Evolutionary conservation across 805 yeast species (phyloP).

Genomic region (Schwanniomyces occidentalis): DNA sequence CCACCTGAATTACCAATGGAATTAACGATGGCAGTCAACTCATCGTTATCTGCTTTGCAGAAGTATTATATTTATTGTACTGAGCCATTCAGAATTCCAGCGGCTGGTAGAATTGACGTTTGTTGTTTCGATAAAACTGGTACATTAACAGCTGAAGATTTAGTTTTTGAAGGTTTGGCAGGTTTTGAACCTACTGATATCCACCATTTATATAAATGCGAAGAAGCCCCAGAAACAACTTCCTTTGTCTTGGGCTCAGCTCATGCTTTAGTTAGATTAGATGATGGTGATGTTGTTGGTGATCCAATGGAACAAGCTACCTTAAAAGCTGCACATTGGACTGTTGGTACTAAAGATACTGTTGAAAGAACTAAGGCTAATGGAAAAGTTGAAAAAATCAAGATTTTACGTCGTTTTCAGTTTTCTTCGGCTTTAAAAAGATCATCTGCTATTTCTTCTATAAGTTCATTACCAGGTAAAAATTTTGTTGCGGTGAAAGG

Average conservation of each 20-base stretch:
- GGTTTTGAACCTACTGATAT: constrained; percentile 61
- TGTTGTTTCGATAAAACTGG: constrained; percentile 99
- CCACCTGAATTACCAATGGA: constrained; percentile 99
- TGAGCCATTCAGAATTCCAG: constrained; percentile 96
- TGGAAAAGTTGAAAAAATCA: constrained; percentile 49
- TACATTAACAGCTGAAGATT: constrained; percentile 94
- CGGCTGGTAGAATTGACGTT: constrained; percentile 96
- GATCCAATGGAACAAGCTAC: constrained; percentile 99
- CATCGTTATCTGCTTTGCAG: constrained; percentile 82
- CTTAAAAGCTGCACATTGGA: constrained; percentile 83
- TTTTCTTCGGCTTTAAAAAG: constrained; percentile 95
- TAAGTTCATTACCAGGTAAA: constrained; percentile 47
- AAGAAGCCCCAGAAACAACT: constrained; percentile 70
- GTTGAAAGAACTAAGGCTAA: constrained; percentile 46
- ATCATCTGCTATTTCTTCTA: constrained; percentile 78
- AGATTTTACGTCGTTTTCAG: constrained; percentile 90
- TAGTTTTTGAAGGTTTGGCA: constrained; percentile 94
- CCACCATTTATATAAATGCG: constrained; percentile 52
- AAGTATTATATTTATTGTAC: constrained; percentile 93
- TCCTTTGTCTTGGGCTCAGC: constrained; percentile 85
- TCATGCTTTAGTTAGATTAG: constrained; percentile 90
- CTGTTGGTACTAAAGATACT: constrained; percentile 71
- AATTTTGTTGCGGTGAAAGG: constrained; percentile 87
- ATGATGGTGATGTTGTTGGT: constrained; percentile 97
- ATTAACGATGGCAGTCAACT: constrained; percentile 95